Percentiles rank a stretch among this genome's conserved stretches.
phyloP scores from a whole-genome alignment of 352 stramenopile genomes.

The Phytophthora agathidicida region DNA sequence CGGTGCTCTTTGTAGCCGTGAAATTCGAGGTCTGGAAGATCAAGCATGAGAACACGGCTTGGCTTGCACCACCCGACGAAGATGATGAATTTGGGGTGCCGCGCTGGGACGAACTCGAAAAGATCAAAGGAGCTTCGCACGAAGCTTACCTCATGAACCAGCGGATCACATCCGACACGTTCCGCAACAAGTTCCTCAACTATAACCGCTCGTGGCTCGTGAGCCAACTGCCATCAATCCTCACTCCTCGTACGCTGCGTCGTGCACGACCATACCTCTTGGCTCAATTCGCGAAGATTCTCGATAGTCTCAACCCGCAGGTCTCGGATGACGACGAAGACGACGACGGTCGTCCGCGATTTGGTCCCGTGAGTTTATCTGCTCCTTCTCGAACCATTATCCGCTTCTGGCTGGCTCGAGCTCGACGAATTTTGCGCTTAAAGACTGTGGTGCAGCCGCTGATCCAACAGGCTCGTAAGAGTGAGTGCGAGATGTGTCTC shows the following conservation, averaged over 20 bases:
- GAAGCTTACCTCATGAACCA: constrained; percentile 98
- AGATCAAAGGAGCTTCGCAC: constrained; percentile 93
- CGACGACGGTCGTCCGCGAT: constrained; percentile 73
- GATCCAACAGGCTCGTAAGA: constrained; percentile 92
- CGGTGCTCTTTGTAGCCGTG: constrained; percentile 87
- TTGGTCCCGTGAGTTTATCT: constrained; percentile 92
- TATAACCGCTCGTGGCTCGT: constrained; percentile 98
- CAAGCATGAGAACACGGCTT: constrained; percentile 96
- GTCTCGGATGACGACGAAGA: constrained; percentile 95
- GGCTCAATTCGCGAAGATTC: constrained; percentile 95
- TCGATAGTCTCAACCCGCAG: constrained; percentile 94
- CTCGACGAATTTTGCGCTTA: constrained; percentile 81
- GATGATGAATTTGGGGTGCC: constrained; percentile 93
- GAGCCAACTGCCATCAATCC: constrained; percentile 94
- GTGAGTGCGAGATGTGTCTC: constrained; percentile 95
- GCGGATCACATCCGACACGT: constrained; percentile 95
- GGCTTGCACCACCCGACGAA: constrained; percentile 90
- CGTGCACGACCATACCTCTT: constrained; percentile 94
- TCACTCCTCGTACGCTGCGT: constrained; percentile 93
- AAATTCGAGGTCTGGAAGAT: constrained; percentile 95
- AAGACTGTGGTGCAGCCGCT: constrained; percentile 91
- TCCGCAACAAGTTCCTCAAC: constrained; percentile 97
- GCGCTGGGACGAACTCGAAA: constrained; percentile 92
- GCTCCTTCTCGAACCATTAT: constrained; percentile 92
- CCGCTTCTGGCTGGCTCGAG: constrained; percentile 91